These are phyloP conservation scores for Fusarium pseudocircinatum DNA, from an alignment of 2,329 filamentous ascomycete species.

Conservation along the genomic window DNA sequence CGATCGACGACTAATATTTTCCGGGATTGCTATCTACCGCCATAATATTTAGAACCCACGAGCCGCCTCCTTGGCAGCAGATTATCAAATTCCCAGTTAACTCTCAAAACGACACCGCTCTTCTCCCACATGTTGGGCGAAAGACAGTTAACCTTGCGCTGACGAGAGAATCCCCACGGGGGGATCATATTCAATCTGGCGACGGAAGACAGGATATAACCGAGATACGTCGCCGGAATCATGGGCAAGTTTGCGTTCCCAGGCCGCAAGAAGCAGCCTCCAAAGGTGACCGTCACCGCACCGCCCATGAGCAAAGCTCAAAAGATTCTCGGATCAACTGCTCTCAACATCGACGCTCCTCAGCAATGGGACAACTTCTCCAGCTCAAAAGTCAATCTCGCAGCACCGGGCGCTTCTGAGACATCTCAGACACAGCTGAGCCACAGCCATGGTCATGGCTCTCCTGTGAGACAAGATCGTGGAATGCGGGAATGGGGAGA, in stretches of 20 bases:
- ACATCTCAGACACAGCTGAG: conserved; percentile 2
- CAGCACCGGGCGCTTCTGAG: conserved; percentile 18
- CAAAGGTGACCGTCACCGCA: conserved; percentile 41
- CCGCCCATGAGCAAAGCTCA: conserved; percentile 43
- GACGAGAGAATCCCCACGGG: conserved; percentile 36
- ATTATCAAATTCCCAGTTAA: not conserved
- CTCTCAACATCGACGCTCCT: conserved; percentile 39
- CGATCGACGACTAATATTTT: not conserved
- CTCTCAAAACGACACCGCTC: conserved; percentile 10
- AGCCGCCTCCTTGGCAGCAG: not conserved
- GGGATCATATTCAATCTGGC: conserved; percentile 22
- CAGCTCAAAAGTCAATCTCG: conserved; percentile 35
- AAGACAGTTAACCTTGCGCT: conserved; percentile 27
- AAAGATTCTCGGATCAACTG: conserved; percentile 41
- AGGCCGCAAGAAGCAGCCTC: conserved; percentile 44
- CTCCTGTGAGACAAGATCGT: conserved; percentile 19
- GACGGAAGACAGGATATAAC: conserved; percentile 8
- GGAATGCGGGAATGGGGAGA: conserved; percentile 40
- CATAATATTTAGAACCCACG: not conserved
- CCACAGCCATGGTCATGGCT: conserved; percentile 12
- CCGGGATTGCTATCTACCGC: not conserved
- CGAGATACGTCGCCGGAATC: conserved; percentile 7
- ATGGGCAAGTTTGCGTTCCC: conserved; percentile 46
- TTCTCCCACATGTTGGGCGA: conserved; percentile 38
- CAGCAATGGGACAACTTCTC: conserved; percentile 36